Conservation (phyloP, 1,284 basidiomycete genomes). For the Ceratobasidium sp. region DNA sequence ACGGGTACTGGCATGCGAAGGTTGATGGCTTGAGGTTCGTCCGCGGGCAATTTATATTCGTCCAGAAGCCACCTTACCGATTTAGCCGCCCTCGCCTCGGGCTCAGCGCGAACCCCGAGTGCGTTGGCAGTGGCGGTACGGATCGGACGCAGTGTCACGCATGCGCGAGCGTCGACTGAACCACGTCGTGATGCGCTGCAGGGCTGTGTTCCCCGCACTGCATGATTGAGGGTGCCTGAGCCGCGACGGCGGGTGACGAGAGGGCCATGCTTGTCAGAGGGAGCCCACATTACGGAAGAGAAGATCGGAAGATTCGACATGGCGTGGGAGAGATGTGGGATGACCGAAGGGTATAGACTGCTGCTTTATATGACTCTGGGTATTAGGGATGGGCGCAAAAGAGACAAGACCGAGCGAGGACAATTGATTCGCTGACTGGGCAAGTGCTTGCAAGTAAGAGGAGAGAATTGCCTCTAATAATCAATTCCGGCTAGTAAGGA, state of each 20-base stretch:
- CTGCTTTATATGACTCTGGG: background rate
- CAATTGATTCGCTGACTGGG: background rate
- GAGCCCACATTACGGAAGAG: constrained; percentile 28
- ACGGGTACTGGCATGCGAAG: constrained; percentile 34
- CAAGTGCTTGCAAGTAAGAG: background rate
- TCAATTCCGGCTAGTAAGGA: background rate
- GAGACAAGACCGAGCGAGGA: background rate
- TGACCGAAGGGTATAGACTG: background rate
- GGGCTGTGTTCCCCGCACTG: constrained; percentile 17
- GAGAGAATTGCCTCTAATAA: background rate
- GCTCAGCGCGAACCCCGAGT: constrained; percentile 4
- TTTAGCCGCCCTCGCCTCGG: constrained; percentile 20
- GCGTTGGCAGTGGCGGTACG: background rate
- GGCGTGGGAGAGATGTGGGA: constrained; percentile 4
- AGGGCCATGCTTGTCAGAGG: constrained; percentile 29
- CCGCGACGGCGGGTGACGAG: constrained; percentile 32
- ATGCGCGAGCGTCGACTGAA: constrained; percentile 13
- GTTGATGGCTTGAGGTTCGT: background rate
- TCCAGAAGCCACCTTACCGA: constrained; percentile 18
- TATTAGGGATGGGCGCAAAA: background rate
- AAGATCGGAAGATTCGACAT: constrained; percentile 20
- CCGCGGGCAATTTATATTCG: constrained; percentile 19
- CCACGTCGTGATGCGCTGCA: constrained; percentile 14
- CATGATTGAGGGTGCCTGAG: background rate
- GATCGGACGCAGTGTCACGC: background rate